A percentile compares a stretch with the other conserved stretches of the same genome.
Evolutionary conservation across 78 protist genomes (phyloP).

Genomic region (Planoprotostelium fungivorum): DNA sequence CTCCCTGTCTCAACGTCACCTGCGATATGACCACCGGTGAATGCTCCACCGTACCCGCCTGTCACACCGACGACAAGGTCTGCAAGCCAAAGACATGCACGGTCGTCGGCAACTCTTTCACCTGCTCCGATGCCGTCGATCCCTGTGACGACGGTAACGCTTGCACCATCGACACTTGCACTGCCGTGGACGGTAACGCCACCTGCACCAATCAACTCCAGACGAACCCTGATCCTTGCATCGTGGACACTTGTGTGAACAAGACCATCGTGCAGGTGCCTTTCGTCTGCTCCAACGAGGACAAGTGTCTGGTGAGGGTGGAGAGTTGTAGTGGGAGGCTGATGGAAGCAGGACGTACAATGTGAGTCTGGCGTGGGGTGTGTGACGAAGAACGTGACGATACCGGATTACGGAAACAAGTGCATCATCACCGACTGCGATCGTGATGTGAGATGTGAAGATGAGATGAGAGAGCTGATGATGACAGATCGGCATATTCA

Average conservation of each 20-base stretch:
- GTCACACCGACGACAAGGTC: neutral
- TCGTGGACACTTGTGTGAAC: neutral
- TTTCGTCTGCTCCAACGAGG: neutral
- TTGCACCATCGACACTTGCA: neutral
- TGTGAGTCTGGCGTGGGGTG: neutral
- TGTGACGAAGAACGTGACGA: neutral
- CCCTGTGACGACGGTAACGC: neutral
- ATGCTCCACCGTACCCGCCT: neutral
- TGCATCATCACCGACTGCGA: neutral
- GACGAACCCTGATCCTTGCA: neutral
- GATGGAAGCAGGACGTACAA: neutral
- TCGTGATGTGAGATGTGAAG: no score
- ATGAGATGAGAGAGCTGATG: no score
- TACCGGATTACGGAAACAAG: neutral
- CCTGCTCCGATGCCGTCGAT: neutral
- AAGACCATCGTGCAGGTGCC: neutral
- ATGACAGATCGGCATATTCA: neutral
- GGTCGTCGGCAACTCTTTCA: neutral
- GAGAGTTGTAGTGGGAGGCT: neutral
- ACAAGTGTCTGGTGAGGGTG: neutral
- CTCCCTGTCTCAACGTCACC: neutral
- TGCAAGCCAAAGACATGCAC: neutral
- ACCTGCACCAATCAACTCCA: neutral
- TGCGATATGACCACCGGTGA: neutral
- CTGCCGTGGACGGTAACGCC: neutral